Evolutionary conservation across 2,329 filamentous ascomycete species (phyloP).

Genomic region (Septoria petroselini): DNA sequence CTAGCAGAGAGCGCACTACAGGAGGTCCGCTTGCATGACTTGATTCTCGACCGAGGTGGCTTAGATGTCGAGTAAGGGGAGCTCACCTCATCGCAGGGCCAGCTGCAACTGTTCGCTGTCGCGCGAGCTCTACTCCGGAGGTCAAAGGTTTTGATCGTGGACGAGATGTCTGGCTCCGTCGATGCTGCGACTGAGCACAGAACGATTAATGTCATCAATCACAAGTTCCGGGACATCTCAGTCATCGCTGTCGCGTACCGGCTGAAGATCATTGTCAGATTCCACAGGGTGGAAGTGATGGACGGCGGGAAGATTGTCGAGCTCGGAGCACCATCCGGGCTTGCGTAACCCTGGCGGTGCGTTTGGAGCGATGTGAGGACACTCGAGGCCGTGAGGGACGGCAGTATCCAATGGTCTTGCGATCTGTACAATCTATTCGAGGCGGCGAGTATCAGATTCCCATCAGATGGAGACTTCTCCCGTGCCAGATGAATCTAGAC

Average conservation of each 20-base stretch:
- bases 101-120: conserved; percentile 52
- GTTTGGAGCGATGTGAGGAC: conserved; percentile 13
- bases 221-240: conserved; percentile 54
- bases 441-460: background rate
- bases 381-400: background rate
- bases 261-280: conserved; percentile 55
- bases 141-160: conserved; percentile 43
- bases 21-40: conserved; percentile 44
- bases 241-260: conserved; percentile 59
- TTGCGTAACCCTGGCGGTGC: conserved; percentile 12
- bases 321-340: conserved; percentile 26
- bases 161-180: conserved; percentile 45
- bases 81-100: conserved; percentile 44
- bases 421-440: background rate
- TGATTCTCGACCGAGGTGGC: conserved; percentile 35
- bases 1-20: conserved; percentile 45
- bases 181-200: conserved; percentile 57
- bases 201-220: conserved; percentile 52
- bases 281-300: conserved; percentile 53
- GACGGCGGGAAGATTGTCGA: conserved; percentile 51
- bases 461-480: background rate
- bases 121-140: conserved; percentile 47
- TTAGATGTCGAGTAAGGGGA: conserved; percentile 40
- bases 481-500: conserved; percentile 2
- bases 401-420: background rate